Evolutionary conservation across 345 rosid species (phyloP), one percentile per base, ranked within the genome.

Genomic region (Garcia nutans): DNA sequence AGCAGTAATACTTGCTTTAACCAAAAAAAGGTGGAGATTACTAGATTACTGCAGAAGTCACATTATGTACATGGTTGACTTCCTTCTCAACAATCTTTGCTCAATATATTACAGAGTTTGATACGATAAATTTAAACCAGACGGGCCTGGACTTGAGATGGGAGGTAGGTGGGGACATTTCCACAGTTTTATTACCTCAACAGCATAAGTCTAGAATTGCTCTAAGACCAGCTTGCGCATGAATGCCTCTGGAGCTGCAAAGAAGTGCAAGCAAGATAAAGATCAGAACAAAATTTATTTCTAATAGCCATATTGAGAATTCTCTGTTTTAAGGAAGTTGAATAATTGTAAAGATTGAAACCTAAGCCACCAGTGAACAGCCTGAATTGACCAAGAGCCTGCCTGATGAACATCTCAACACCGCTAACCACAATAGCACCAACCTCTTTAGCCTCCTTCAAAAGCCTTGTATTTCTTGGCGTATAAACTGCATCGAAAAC

Each of bases 341-440:
- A 65, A 33, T 4, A 65, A 71, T 74, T n/a, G 52, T 42, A 33
- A 75, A 37, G 41, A 37, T 37, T 37, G 41, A 37, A 37, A 37
- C 72, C 76, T 73, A 63, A 61, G 24, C 76, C 76, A 31, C 77
- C 86, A 3, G 91, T 89, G 84, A 89, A 86, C 74, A 85, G 87
- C 24, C 50, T 85, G 82, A 84, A 87, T 79, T 89, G 93, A 37
- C 86, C 85, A 44, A 85, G 74, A 61, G 91, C 91, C 74, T 89
- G 93, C 55, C 89, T 79, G 68, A 89, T 83, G 85, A 89, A 88
- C 93, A 89, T 89, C 75, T 89, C 93, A 44, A 85, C 88, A 15
- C 91, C 91, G 26, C 88, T 76, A 7, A 89, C 93, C 8, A 47
- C 77, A 77, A 87, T 81, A 24, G 88, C 87, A 33, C 91, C 91